These are phyloP conservation scores for Microcos paniculata DNA, from an alignment of 345 rosid species.

Conservation along the genomic window DNA sequence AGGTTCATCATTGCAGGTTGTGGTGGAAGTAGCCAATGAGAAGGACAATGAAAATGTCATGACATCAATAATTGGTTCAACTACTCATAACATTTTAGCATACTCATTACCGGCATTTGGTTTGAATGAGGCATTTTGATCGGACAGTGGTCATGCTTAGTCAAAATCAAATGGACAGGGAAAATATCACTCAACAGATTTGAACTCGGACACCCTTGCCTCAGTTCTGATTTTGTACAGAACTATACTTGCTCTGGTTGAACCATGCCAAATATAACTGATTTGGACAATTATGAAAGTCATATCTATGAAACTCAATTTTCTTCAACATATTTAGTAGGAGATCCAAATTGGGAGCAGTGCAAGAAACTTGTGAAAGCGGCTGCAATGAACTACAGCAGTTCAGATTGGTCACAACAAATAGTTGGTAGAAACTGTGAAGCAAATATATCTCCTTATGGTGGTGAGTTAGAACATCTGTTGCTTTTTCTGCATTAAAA, in stretches of 20 bases:
- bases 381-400: constrained; percentile 46
- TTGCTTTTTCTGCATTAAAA: no score
- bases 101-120: constrained; percentile 53
- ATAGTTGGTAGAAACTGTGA: constrained; percentile 28
- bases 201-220: constrained; percentile 56
- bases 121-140: constrained; percentile 56
- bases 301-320: no score
- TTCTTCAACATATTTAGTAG: constrained; percentile 28
- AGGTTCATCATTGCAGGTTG: constrained; percentile 68
- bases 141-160: constrained; percentile 45
- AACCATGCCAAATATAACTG: not conserved
- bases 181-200: constrained; percentile 15
- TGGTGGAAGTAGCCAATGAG: constrained; percentile 34
- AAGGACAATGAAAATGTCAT: constrained; percentile 28
- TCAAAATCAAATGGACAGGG: constrained; percentile 13
- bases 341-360: constrained; percentile 53
- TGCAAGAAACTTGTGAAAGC: constrained; percentile 47
- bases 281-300: constrained; percentile 12
- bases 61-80: constrained; percentile 36
- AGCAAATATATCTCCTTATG: constrained; percentile 18
- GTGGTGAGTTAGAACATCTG: constrained; percentile 33
- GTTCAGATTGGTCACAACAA: constrained; percentile 21
- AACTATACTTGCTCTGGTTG: constrained; percentile 46
- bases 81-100: constrained; percentile 38
- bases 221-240: constrained; percentile 36